Evolutionary conservation across 2,329 filamentous ascomycete species (phyloP), one percentile per base, ranked within the genome.

Genomic region (Chaetomiaceae sp.): DNA sequence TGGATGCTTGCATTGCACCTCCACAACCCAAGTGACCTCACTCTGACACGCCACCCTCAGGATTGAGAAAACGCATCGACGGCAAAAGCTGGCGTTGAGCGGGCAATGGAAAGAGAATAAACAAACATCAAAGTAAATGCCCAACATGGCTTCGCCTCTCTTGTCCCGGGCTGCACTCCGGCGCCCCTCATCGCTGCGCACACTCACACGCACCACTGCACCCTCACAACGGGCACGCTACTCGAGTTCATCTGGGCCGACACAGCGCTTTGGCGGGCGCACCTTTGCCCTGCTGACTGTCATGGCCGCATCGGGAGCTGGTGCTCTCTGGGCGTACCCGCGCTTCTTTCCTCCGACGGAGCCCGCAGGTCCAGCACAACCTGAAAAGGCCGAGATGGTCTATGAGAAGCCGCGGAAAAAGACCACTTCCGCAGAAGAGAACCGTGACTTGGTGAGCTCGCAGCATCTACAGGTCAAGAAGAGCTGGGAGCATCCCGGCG

Each of bases 401-500:
- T 87, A 90, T 58, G 89, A 95, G 69, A 79, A 84, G 66, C 71
- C 81, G 21, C 76, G 84, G 51, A 75, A 73, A 57, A 75, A 77
- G 56, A 74, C 53, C 2, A 32, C 77, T 1, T 84, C 82, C 6
- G 82, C 82, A 59, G 88, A 91, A 67, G 85, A 90, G 58, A 85
- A 85, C 58, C 73, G 87, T 53, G 87, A 90, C 51, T 71, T 87
- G 53, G 82, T 95, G 61, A 92, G 87, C 65, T 89, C 87, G 10
- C 89, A 95, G 67, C 90, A 95, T 71, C 73, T 89, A 5, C 92
- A 96, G 72, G 87, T 96, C 54, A 90, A 88, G 72, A 83, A 82
- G 65, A 95, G 89, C 69, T 84, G 80, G 78, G 81, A 83, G 69
- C 85, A 88, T 55, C 92, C 94, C 0, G 94, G 91, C 2, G 87